These are phyloP conservation scores for Erigeron canadensis DNA, from an alignment of 129 eudicot genomes.

Conservation along the genomic window DNA sequence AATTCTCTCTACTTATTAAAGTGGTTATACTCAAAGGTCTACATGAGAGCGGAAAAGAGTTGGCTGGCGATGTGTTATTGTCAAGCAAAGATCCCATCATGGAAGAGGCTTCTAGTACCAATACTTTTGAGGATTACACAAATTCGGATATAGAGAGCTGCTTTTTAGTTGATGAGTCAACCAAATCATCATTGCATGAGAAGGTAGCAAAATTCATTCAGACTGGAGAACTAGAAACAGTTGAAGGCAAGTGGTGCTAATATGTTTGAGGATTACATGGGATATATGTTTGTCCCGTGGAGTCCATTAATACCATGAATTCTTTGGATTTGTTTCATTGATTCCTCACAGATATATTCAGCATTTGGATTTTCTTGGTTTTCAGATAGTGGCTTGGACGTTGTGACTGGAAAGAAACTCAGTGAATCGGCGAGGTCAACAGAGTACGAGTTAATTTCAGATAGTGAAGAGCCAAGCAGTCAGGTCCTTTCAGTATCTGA, in stretches of 20 bases:
- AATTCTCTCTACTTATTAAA: neutral
- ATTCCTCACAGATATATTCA: slow-evolving; percentile 14
- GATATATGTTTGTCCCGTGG: slow-evolving; percentile 11
- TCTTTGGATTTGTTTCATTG: slow-evolving; percentile 22
- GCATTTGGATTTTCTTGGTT: slow-evolving; percentile 29
- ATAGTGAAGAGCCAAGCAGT: slow-evolving; percentile 13
- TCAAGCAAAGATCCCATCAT: slow-evolving; percentile 29
- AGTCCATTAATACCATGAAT: neutral
- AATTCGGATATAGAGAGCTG: slow-evolving; percentile 20
- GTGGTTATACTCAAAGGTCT: slow-evolving; percentile 44
- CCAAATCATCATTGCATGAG: slow-evolving; percentile 53
- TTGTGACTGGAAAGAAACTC: slow-evolving; percentile 17
- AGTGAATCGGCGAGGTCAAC: slow-evolving; percentile 23
- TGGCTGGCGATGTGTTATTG: slow-evolving; percentile 35
- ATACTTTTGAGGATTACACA: slow-evolving; percentile 16
- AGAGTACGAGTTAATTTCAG: slow-evolving; percentile 8
- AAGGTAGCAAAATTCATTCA: slow-evolving; percentile 69
- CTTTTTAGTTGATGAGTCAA: slow-evolving; percentile 26
- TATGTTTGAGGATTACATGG: too few species aligned
- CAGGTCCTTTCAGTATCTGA: slow-evolving; percentile 2
- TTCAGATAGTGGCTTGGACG: slow-evolving; percentile 46
- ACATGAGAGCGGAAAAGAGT: slow-evolving; percentile 42
- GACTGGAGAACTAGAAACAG: slow-evolving; percentile 61
- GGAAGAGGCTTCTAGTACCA: slow-evolving; percentile 22
- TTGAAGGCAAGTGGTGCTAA: slow-evolving; percentile 55